Conservation (phyloP, 2,329 filamentous ascomycete species). For the Chalaropsis ovoidea region DNA sequence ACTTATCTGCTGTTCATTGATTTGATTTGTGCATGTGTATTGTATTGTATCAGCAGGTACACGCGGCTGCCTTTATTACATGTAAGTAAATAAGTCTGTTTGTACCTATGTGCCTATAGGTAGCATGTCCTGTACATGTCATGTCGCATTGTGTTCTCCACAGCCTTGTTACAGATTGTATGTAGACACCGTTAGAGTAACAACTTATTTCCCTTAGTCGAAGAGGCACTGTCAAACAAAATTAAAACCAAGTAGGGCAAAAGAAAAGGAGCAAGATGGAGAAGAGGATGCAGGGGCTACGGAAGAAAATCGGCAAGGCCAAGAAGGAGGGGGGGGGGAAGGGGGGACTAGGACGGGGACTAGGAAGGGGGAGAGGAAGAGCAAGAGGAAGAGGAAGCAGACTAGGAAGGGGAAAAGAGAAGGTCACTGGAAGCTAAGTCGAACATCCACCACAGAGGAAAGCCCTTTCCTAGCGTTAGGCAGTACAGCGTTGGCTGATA, state of each 20-base stretch:
- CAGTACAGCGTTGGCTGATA: not conserved
- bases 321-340: too few species aligned
- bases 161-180: not conserved
- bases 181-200: not conserved
- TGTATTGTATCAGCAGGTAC: too few species aligned
- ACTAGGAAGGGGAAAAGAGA: constrained; percentile 5
- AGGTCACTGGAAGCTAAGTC: not conserved
- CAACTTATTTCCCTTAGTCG: not conserved
- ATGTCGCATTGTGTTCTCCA: not conserved
- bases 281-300: not conserved
- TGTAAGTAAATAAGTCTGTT: not conserved
- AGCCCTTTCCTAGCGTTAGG: not conserved
- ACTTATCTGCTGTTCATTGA: too few species aligned
- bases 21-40: too few species aligned
- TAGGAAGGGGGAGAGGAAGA: not conserved
- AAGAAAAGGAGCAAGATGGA: not conserved
- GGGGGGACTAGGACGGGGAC: not conserved
- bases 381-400: not conserved
- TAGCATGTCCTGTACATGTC: not conserved
- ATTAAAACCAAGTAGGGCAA: not conserved
- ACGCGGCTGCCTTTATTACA: too few species aligned
- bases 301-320: not conserved
- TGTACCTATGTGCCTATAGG: not conserved
- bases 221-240: not conserved
- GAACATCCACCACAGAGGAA: not conserved